Percentiles rank a stretch among this genome's conserved stretches.
Conservation (phyloP, 2,329 filamentous ascomycete genomes). For the Myriosclerotinia scirpicola region DNA sequence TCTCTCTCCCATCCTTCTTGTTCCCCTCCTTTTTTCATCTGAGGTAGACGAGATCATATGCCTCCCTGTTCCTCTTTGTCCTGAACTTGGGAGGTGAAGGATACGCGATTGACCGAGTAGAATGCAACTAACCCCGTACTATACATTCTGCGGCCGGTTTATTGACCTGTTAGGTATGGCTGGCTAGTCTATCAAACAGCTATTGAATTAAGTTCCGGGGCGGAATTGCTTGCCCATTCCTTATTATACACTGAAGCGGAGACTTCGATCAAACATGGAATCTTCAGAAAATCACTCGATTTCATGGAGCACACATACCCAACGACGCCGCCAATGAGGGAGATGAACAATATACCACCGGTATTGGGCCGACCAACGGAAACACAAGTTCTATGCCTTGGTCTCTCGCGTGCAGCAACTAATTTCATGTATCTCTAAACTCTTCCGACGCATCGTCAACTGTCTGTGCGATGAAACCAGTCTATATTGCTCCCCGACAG, state of each 20-base stretch:
- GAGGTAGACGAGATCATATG: too few relatives aligned
- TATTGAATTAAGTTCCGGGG: too few relatives aligned
- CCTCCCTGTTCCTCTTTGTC: too few relatives aligned
- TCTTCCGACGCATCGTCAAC: not conserved
- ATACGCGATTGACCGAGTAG: not conserved
- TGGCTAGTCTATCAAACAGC: too few relatives aligned
- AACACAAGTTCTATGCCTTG: not conserved
- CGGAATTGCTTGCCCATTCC: too few relatives aligned
- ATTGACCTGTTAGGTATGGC: too few relatives aligned
- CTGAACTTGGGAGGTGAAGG: too few relatives aligned
- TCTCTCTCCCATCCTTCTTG: too few relatives aligned
- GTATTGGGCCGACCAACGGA: not conserved
- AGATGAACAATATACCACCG: slow-evolving; percentile 1
- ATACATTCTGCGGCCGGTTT: too few relatives aligned
- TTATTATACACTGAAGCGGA: not conserved
- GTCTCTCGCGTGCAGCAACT: not conserved
- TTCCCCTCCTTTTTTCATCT: too few relatives aligned
- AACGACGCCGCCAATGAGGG: not conserved
- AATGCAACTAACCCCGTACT: not conserved
- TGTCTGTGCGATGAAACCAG: not conserved
- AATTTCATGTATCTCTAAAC: not conserved
- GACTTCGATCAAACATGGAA: not conserved
- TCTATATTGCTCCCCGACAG: not conserved
- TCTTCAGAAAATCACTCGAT: not conserved
- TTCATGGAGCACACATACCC: not conserved